Evolutionary conservation across 78 protist species (phyloP), one percentile per base, ranked within the genome.

Genomic region (Salpingoeca rosetta): DNA sequence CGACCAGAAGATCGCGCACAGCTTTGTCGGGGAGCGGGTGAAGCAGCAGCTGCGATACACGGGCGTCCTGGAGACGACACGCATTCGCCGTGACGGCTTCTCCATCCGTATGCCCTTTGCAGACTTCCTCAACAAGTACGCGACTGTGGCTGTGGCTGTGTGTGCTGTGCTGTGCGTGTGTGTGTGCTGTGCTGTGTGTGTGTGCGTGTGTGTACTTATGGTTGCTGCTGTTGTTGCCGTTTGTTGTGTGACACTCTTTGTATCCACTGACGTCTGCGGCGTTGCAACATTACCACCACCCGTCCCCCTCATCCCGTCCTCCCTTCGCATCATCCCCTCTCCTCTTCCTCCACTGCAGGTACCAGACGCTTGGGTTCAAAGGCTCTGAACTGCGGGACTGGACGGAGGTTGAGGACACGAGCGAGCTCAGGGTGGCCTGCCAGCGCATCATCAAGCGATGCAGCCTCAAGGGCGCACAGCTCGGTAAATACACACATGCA

Each of bases 41-140:
- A 41, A 72, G 44, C 38, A 17, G 28, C 96, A 94, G 89, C 90
- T 94, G 36, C 85, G 84, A n/a, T 93, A 88, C 86, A 84, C 92
- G 24, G 97, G 97, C n/a, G 86, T 94, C 44, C 85, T 92, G 57
- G 95, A 91, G 72, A 92, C 92, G 35, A 92, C 92, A 44, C 65
- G 81, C 43, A 90, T 94, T 78, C 86, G 95, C 17, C 88, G 88
- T 84, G 25, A 25, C 31, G 96, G 95, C 37, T 94, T 73, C 38
- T 92, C 97, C 42, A 24, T 83, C 35, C 86, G 86, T 2, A 39
- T 74, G 43, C 25, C 0, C 27, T 74, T 73, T 31, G 35, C 44
- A 12, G 36, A 82, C 76, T 82, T 82, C 65, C 31, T 65, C 37
- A 35, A n/a, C 37, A 41, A 44, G 39, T 80, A 80, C 83, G 65